Base-by-base conservation (phyloP, 768 basidiomycete genomes). In the Hypsizygus marmoreus region DNA sequence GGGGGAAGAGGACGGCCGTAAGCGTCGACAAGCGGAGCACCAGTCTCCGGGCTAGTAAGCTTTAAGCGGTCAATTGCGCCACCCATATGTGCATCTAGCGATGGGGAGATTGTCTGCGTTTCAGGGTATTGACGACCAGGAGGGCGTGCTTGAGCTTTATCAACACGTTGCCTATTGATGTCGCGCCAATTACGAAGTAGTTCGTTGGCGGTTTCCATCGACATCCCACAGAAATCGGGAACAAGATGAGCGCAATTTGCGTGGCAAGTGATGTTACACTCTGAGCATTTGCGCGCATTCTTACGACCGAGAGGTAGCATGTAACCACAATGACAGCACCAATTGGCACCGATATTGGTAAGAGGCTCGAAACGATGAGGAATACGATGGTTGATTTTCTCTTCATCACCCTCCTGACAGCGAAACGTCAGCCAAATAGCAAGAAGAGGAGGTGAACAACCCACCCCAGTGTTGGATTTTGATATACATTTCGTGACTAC, bases 321-420 rank as follows among this genome's bases (percentile, higher is more conserved):
- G 61, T 95, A 97, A 52, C 97, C 97, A 64, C 97, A 99, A 66
- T 99, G 97, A 65, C 97, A 99, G 68, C 97, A 99, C 97, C 97
- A 99, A 61, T 95, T 97, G 13, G 97, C 91, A 33, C 93, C 91
- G 45, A 98, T 86, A 67, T 97, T 98, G 50, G 94, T 97, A 59
- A 97, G 82, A 13, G 95, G 86, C 57, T 95, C 92, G 72, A 99
- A 99, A 16, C 97, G 87, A 68, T 99, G 97, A 42, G 97, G 97
- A 58, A 99, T 98, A 41, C 97, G 89, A 69, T 99, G 97, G 59
- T 99, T 98, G 66, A 98, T 94, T 71, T 97, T 95, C 68, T 98
- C 95, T 67, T 89, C 95, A 67, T 99, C 97, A 39, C 84, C 91
- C 56, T 97, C 91, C 93, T 95, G 53, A 17, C 26, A 44, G 46